phyloP scores from a whole-genome alignment of 331 rosid species.

The Prunus yedoensis region DNA sequence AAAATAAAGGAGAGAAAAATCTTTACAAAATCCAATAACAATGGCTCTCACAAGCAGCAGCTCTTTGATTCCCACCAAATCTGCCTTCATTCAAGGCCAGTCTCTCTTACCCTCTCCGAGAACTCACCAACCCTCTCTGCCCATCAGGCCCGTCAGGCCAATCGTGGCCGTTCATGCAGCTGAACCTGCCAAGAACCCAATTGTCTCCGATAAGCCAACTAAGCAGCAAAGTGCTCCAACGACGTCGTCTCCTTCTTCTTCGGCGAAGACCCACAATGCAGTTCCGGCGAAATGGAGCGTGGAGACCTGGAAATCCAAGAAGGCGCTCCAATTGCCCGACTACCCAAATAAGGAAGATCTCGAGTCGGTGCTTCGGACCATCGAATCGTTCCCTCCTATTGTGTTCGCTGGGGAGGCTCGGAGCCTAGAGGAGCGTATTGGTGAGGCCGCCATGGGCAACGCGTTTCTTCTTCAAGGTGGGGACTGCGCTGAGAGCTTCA shows the following conservation, averaged over 20 bases:
- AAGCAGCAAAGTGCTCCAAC: conserved; percentile 19
- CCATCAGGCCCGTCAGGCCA: conserved; percentile 33
- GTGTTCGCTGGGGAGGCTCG: conserved; percentile 97
- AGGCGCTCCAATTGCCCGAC: conserved; percentile 78
- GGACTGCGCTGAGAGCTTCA: conserved; percentile 97
- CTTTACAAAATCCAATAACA: background rate
- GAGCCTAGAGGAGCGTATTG: conserved; percentile 68
- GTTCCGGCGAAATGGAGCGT: conserved; percentile 52
- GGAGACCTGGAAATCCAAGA: conserved; percentile 73
- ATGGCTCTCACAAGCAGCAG: conserved; percentile 62
- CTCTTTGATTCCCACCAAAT: conserved; percentile 54
- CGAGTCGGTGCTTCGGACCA: conserved; percentile 65
- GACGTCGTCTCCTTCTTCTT: background rate
- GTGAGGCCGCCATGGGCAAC: conserved; percentile 83
- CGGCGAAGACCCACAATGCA: conserved; percentile 29
- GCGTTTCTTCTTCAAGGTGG: conserved; percentile 93
- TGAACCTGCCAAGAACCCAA: conserved; percentile 77
- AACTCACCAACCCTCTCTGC: conserved; percentile 37
- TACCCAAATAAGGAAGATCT: conserved; percentile 67
- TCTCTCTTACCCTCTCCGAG: conserved; percentile 37
- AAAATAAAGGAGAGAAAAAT: background rate
- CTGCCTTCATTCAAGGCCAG: conserved; percentile 39
- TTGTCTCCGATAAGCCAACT: conserved; percentile 51
- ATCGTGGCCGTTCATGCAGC: conserved; percentile 77
- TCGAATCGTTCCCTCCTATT: conserved; percentile 80